Evolutionary conservation across 2,329 filamentous ascomycete species (phyloP).

Genomic region (Calycina herbarum): DNA sequence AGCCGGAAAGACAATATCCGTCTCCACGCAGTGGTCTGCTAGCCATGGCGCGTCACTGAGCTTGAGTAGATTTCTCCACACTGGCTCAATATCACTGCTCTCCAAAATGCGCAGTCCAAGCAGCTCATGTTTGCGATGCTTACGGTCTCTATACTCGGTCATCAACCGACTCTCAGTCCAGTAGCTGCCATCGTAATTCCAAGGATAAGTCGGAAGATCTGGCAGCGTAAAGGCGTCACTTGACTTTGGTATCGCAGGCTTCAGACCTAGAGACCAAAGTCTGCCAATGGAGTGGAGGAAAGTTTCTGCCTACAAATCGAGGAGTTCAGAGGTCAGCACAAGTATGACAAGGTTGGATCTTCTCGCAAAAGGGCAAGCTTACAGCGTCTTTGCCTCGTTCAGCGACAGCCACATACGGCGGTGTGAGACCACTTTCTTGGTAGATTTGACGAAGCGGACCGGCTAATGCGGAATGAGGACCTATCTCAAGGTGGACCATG

Average conservation of each 20-base stretch:
- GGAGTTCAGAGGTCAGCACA: too few relatives aligned
- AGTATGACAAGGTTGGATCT: slow-evolving; percentile 11
- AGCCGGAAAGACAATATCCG: slow-evolving; percentile 49
- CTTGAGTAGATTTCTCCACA: slow-evolving; percentile 46
- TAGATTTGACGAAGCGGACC: slow-evolving; percentile 19
- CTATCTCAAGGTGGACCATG: slow-evolving; percentile 18
- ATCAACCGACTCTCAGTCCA: slow-evolving; percentile 54
- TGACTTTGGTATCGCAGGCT: slow-evolving; percentile 43
- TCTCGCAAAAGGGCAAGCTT: too few relatives aligned
- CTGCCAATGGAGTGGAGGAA: too few relatives aligned
- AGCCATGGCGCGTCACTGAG: slow-evolving; percentile 54
- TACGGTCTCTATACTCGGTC: slow-evolving; percentile 45
- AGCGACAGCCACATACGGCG: too few relatives aligned
- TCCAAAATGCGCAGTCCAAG: background rate
- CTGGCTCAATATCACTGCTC: slow-evolving; percentile 31
- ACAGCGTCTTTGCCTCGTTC: too few relatives aligned
- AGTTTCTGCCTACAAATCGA: too few relatives aligned
- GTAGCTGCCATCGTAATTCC: slow-evolving; percentile 52
- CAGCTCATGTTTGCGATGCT: slow-evolving; percentile 41
- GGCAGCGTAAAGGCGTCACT: too few relatives aligned
- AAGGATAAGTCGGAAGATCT: slow-evolving; percentile 50
- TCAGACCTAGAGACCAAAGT: too few relatives aligned
- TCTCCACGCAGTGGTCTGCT: slow-evolving; percentile 48
- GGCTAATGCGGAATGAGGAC: slow-evolving; percentile 12
- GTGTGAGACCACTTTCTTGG: slow-evolving; percentile 2